Evolutionary conservation across 2,329 filamentous ascomycete species (phyloP), one percentile per base, ranked within the genome.

Genomic region (Diaporthe longicolla): DNA sequence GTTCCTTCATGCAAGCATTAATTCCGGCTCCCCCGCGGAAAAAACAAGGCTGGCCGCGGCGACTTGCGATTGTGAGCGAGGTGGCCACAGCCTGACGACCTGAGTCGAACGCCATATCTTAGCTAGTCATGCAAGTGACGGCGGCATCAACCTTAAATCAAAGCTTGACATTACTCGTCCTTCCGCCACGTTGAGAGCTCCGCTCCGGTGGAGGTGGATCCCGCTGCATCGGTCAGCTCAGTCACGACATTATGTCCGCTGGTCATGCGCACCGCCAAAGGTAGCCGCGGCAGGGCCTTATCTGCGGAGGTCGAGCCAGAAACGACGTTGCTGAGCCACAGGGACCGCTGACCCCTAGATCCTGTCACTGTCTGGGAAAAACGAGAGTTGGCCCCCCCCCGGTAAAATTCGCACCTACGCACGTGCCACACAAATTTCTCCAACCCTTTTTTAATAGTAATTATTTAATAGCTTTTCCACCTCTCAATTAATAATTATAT

Each of bases 131-230:
- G 35, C 8, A 21, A 45, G n/a, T 21, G 58, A 29, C 15, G 6
- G 37, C 24, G 37, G 37, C 6, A 29, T 40, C 37, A 45, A 45
- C 37, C 58, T 63, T 63, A 45, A 63, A 21, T 3, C 37, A 63
- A 63, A 63, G 37, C 58, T 45, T 63, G 24, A 63, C 58, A 45
- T 45, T 45, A 63, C 58, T 63, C 58, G 37, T 63, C 58, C 6
- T 29, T 63, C 15, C 58, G 37, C 24, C 37, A 11, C 37, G 5
- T 29, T 45, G n/a, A 21, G 58, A 63, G 58, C 24, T 45, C 58
- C 37, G 37, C n/a, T 26, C 58, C 37, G 58, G 29, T 29, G 58
- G 58, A 63, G 24, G 37, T 45, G 58, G 58, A 63, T 63, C 37
- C 57, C 24, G 57, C 35, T 40, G 21, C 35, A 37, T 37, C 58